Evolutionary conservation across 768 basidiomycete genomes (phyloP).

Genomic region (Pisolithus marmoratus): DNA sequence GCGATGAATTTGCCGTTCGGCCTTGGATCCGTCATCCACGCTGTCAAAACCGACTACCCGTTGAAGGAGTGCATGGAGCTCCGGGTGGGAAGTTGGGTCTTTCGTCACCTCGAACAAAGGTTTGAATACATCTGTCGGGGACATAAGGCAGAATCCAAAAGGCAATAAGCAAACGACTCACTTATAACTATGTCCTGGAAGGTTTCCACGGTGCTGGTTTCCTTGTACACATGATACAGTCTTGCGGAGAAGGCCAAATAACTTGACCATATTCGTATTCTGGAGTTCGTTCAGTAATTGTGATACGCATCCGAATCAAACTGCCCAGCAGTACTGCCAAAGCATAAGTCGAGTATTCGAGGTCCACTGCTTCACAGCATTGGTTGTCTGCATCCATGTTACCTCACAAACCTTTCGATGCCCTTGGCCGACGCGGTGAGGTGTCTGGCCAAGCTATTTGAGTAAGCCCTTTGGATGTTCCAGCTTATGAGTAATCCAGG

Average conservation of each 20-base stretch:
- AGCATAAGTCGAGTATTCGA: constrained; percentile 57
- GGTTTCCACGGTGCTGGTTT: constrained; percentile 71
- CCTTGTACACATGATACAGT: constrained; percentile 92
- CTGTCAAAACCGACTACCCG: constrained; percentile 95
- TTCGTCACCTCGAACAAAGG: constrained; percentile 96
- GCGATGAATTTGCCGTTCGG: constrained; percentile 83
- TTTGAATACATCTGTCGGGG: constrained; percentile 71
- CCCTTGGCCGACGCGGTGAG: too few relatives aligned
- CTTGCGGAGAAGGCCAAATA: constrained; percentile 72
- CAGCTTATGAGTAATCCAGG: too few relatives aligned
- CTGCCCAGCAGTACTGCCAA: constrained; percentile 60
- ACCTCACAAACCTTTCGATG: not conserved
- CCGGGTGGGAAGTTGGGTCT: constrained; percentile 84
- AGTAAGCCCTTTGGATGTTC: too few relatives aligned
- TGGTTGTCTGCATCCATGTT: not conserved
- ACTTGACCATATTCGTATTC: constrained; percentile 68
- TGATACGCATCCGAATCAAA: constrained; percentile 39
- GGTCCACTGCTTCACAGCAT: constrained; percentile 10
- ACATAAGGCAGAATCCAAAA: not conserved
- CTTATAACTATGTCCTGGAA: constrained; percentile 91
- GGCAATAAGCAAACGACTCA: constrained; percentile 38
- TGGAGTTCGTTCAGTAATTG: constrained; percentile 11
- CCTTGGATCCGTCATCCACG: constrained; percentile 96
- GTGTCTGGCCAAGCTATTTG: too few relatives aligned
- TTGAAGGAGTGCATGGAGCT: constrained; percentile 91